These are phyloP conservation scores for Dipodascus albidus DNA, from an alignment of 805 yeast genomes.

Conservation along the genomic window DNA sequence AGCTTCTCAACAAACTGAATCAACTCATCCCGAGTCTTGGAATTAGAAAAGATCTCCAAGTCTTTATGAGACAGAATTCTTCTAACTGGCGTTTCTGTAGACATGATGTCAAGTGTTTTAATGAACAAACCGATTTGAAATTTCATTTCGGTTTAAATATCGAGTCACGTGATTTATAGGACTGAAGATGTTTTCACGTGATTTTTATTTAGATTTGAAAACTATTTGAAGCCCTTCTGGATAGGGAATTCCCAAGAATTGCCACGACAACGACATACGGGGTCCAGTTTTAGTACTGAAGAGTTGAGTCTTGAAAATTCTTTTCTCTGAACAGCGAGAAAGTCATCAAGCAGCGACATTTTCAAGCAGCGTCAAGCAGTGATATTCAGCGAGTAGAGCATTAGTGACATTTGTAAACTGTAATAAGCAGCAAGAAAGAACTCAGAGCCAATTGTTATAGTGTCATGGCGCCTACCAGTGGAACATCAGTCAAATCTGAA, in stretches of 20 bases:
- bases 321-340: too few relatives aligned
- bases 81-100: constrained; percentile 16
- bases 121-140: background rate
- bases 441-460: too few relatives aligned
- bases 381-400: too few relatives aligned
- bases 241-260: background rate
- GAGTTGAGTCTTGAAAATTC: background rate
- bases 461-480: background rate
- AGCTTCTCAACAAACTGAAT: constrained; percentile 44
- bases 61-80: constrained; percentile 50
- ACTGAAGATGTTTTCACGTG: background rate
- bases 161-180: background rate
- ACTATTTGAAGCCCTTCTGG: background rate
- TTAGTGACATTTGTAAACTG: too few relatives aligned
- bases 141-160: background rate
- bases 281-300: too few relatives aligned
- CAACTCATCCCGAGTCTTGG: constrained; percentile 39
- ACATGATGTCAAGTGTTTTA: background rate
- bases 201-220: background rate
- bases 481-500: background rate
- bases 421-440: too few relatives aligned
- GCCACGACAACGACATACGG: background rate
- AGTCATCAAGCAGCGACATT: too few relatives aligned
- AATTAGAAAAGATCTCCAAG: constrained; percentile 44
- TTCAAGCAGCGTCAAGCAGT: too few relatives aligned